These are phyloP conservation scores for Pleurostoma richardsiae DNA, from an alignment of 2,329 filamentous ascomycete genomes.

Conservation along the genomic window DNA sequence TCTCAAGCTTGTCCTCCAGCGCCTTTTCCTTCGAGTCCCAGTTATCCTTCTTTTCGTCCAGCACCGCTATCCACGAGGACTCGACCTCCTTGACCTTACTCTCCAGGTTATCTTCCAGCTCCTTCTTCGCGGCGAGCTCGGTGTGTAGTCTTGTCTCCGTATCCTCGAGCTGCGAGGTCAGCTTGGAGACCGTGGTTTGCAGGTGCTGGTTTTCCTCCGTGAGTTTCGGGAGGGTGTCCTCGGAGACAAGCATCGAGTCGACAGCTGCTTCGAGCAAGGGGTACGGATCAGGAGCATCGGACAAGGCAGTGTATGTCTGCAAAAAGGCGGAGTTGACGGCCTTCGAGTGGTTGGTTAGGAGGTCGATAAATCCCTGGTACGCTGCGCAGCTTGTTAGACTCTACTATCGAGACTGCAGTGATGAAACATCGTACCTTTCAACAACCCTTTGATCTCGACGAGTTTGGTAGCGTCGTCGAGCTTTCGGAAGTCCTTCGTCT, in stretches of 20 bases:
- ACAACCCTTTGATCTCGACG: constrained; percentile 77
- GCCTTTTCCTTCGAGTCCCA: constrained; percentile 89
- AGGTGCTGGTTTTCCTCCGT: constrained; percentile 84
- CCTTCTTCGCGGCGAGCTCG: constrained; percentile 67
- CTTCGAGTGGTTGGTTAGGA: constrained; percentile 94
- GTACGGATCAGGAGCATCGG: constrained; percentile 94
- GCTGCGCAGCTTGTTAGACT: constrained; percentile 44
- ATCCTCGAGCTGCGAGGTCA: constrained; percentile 79
- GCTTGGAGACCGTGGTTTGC: constrained; percentile 68
- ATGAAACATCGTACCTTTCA: constrained; percentile 61
- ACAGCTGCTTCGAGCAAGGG: constrained; percentile 94
- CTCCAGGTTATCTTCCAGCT: constrained; percentile 73
- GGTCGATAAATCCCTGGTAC: constrained; percentile 96
- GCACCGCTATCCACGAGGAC: constrained; percentile 79
- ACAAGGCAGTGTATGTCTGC: constrained; percentile 86
- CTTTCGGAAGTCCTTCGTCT: constrained; percentile 97
- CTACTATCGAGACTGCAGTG: not conserved
- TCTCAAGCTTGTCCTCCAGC: constrained; percentile 89
- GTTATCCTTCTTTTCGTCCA: constrained; percentile 92
- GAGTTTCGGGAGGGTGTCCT: constrained; percentile 87
- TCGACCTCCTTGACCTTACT: constrained; percentile 84
- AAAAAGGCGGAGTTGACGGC: constrained; percentile 89
- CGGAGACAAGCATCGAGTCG: constrained; percentile 84
- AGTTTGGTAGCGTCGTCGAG: constrained; percentile 85
- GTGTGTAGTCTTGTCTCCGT: constrained; percentile 74